A percentile compares a stretch with the other conserved stretches of the same genome.
Evolutionary conservation across 805 yeast species (phyloP).

Genomic region (Priceomyces carsonii): DNA sequence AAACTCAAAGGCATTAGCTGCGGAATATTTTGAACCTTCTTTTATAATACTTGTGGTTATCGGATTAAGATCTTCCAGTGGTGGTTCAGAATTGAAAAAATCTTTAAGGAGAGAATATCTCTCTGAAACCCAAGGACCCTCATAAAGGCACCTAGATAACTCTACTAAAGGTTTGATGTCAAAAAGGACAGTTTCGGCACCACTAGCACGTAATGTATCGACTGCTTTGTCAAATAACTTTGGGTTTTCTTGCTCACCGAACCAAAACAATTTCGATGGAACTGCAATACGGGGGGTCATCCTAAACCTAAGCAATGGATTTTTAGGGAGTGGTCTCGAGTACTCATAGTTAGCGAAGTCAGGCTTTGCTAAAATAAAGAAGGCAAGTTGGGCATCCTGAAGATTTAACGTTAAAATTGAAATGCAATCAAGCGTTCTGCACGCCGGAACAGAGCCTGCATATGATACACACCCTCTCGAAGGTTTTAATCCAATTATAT

Average conservation of each 20-base stretch:
- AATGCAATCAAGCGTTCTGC: slow-evolving; percentile 90
- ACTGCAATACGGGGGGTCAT: slow-evolving; percentile 70
- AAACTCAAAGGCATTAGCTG: slow-evolving; percentile 78
- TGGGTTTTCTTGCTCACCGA: slow-evolving; percentile 78
- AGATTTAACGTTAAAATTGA: slow-evolving; percentile 79
- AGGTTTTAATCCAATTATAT: slow-evolving; percentile 90
- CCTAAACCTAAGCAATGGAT: slow-evolving; percentile 62
- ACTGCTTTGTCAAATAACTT: slow-evolving; percentile 65
- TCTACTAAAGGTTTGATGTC: slow-evolving; percentile 78
- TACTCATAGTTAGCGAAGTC: slow-evolving; percentile 75
- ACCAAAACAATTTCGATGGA: slow-evolving; percentile 76
- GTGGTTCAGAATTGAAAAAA: slow-evolving; percentile 69
- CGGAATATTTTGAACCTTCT: slow-evolving; percentile 76
- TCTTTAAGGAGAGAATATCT: slow-evolving; percentile 81
- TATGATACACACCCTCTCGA: slow-evolving; percentile 86
- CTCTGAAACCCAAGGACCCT: slow-evolving; percentile 99
- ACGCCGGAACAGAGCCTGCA: slow-evolving; percentile 96
- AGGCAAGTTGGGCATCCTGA: slow-evolving; percentile 79
- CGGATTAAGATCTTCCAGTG: slow-evolving; percentile 73
- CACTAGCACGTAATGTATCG: slow-evolving; percentile 41
- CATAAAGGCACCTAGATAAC: slow-evolving; percentile 85
- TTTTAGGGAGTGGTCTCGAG: slow-evolving; percentile 71
- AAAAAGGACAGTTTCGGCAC: slow-evolving; percentile 54
- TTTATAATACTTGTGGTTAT: slow-evolving; percentile 74
- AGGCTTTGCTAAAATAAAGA: slow-evolving; percentile 67